These are phyloP conservation scores for Tremella fuciformis DNA, from an alignment of 768 basidiomycete genomes.

Conservation along the genomic window DNA sequence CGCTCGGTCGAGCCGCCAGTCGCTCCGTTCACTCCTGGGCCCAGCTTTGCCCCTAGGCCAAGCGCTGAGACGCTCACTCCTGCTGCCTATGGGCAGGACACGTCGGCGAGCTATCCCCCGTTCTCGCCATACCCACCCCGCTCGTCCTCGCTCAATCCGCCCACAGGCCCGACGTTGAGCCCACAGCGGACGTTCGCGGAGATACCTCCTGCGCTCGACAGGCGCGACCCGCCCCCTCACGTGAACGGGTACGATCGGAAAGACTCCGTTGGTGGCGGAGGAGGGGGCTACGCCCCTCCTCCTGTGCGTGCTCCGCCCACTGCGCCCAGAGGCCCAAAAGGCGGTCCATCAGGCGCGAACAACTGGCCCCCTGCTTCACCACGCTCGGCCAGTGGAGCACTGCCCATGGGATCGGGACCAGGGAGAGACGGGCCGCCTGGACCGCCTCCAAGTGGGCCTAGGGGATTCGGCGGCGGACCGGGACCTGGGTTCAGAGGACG, in stretches of 20 bases:
- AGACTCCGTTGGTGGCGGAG: too few relatives aligned
- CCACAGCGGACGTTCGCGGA: neutral
- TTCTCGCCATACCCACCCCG: neutral
- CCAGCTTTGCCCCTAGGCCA: neutral
- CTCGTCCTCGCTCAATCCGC: constrained; percentile 2
- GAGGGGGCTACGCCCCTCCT: too few relatives aligned
- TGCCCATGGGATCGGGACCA: neutral
- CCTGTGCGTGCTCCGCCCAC: neutral
- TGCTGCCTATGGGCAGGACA: neutral
- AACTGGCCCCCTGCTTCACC: too few relatives aligned
- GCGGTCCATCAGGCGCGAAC: neutral
- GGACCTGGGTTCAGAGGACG: neutral
- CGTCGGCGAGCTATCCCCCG: neutral
- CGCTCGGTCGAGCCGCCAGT: neutral
- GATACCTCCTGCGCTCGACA: neutral
- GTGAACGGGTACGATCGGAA: too few relatives aligned
- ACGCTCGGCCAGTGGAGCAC: too few relatives aligned
- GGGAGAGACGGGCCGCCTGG: constrained; percentile 1
- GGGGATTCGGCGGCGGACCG: neutral
- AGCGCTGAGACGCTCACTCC: neutral
- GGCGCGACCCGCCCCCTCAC: neutral
- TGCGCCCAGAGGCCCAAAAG: neutral
- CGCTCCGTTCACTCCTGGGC: neutral
- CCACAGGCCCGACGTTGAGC: neutral
- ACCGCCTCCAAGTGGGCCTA: neutral